Base-by-base conservation (phyloP, 345 rosid genomes). In the Linum lewisii region DNA sequence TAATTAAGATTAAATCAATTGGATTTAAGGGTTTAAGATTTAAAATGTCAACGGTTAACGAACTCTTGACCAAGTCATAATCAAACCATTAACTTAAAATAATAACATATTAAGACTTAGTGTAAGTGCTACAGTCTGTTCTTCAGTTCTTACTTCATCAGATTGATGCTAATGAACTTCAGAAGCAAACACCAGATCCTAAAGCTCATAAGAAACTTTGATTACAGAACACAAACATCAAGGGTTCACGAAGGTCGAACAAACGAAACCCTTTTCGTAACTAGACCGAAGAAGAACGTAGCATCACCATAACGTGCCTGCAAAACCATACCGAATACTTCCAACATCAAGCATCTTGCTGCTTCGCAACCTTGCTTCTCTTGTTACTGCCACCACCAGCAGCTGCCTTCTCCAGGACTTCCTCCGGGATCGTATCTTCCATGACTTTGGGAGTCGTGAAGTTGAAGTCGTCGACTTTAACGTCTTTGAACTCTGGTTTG, bases 371-470 rank as follows among this genome's bases (percentile, higher is more conserved):
- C 47, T 42, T 42, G 4, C 47, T 42, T 42, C 47, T 42, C 47
- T 42, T 42, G 47, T 11, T 42, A 11, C 47, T 42, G 16, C 14
- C 14, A 14, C 75, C 71, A 59, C 68, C 26, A 14, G 66, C 62
- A 15, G 72, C 18, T 2, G 16, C 56, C 72, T 66, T 79, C 66
- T 64, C 81, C 63, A 26, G 57, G 6, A 62, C 64, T 58, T 69
- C 65, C 47, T 54, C 86, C 22, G 97, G 95, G 24, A 84, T 9
- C 13, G 97, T 86, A 49, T 86, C 90, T 60, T 82, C 89, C 88
- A 81, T 78, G 19, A 90, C 80, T 81, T 86, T 90, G 0, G 97
- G 95, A 66, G 73, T 58, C 5, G 69, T 62, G 37, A 74, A 74
- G 59, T 54, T 66, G 71, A 85, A 85, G 68, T 79, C 78, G 1